A percentile compares a stretch with the other conserved stretches of the same genome.
Conservation (phyloP, 495 filamentous ascomycete genomes). For the Pyrenopolyporus hunteri region DNA sequence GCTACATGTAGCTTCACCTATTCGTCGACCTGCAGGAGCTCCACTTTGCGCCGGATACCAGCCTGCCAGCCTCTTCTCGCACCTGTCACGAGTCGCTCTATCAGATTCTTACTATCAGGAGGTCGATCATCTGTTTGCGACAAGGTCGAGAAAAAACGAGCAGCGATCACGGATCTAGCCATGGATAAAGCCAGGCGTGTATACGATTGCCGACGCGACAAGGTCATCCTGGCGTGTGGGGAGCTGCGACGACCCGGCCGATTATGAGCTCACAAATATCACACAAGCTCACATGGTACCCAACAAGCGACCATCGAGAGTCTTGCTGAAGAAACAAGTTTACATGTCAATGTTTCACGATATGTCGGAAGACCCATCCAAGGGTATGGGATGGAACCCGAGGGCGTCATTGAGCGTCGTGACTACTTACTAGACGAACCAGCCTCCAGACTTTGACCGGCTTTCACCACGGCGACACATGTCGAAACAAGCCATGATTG, state of each 20-base stretch:
- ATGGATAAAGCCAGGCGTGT: conserved; percentile 38
- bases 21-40: conserved; percentile 43
- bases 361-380: conserved; percentile 36
- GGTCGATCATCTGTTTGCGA: conserved; percentile 33
- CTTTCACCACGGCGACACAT: conserved; percentile 25
- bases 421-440: conserved; percentile 35
- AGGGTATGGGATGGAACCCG: conserved; percentile 30
- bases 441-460: conserved; percentile 30
- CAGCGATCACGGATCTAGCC: conserved; percentile 38
- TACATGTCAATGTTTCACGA: conserved; percentile 38
- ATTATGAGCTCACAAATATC: conserved; percentile 38
- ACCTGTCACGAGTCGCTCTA: conserved; percentile 35
- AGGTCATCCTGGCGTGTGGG: conserved; percentile 31
- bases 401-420: conserved; percentile 34
- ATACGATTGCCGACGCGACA: conserved; percentile 35
- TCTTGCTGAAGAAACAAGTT: conserved; percentile 34
- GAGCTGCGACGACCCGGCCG: conserved; percentile 32
- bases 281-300: conserved; percentile 38
- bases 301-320: conserved; percentile 21
- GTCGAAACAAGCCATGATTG: conserved; percentile 39
- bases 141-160: conserved; percentile 14
- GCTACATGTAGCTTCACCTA: conserved; percentile 37
- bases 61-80: conserved; percentile 17
- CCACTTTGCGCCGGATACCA: conserved; percentile 36
- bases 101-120: conserved; percentile 36